Evolutionary conservation across 2,329 filamentous ascomycete species (phyloP), one percentile per base, ranked within the genome.

Genomic region (Cladophialophora carrionii): DNA sequence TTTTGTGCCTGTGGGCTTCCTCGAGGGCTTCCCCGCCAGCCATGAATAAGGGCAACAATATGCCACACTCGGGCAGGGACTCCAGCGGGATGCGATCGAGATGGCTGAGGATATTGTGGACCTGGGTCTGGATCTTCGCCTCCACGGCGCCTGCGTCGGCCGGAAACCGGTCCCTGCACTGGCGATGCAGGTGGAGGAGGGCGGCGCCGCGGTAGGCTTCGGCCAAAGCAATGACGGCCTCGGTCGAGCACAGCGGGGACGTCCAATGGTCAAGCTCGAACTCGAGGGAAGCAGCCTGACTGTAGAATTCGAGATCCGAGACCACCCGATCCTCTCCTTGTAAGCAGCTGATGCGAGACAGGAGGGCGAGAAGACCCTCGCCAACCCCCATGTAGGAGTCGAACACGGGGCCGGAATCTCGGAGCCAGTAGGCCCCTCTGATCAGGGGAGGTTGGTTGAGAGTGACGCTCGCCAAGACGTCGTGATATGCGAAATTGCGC

Each of bases 401-500:
- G 48, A 52, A 22, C 22, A 29, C 48, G 20, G 20, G 48, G 48
- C 26, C 20, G 26, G 20, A 22, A 10, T 29, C 26, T 12, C 26
- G 22, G 4, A 52, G 48, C 5, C 59, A 43, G 51, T 59, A 46
- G 22, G 49, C 26, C 10, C 70, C 69, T 6, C 20, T 12, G 6
- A 71, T 59, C 31, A 71, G 52, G 3, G 70, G 70, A 10, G 46
- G 53, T 31, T 64, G 37, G 31, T 55, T 58, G 24, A 63, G 32
- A 6, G 67, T 63, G 26, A 71, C 60, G 29, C 62, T 69, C 34
- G 57, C 54, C 22, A 71, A 57, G n/a, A 71, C 62, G 54, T 71
- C 70, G 57, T 71, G 70, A 55, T 71, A 71, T 17, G 70, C 70
- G 62, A 71, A 71, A 57, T 70, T 70, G 8, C 70, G 64, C 48